A percentile compares a stretch with the other conserved stretches of the same genome.
Evolutionary conservation across 2,329 filamentous ascomycete species (phyloP).

Genomic region (Colletotrichum tanaceti): DNA sequence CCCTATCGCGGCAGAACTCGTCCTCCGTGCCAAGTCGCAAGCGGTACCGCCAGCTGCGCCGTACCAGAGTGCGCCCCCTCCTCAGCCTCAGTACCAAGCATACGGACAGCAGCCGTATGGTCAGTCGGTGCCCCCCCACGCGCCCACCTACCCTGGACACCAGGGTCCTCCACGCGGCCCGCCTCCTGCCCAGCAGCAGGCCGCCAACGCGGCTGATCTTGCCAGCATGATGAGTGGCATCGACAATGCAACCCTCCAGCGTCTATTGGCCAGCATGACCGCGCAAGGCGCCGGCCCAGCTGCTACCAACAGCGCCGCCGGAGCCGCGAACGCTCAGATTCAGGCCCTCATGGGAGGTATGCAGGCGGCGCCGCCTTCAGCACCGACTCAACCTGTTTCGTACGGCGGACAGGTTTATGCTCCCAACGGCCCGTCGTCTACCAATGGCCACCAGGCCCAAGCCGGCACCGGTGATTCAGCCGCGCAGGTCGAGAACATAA

Average conservation of each 20-base stretch:
- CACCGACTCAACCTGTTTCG: constrained; percentile 42
- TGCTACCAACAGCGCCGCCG: constrained; percentile 37
- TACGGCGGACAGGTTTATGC: constrained; percentile 48
- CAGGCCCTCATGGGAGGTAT: constrained; percentile 58
- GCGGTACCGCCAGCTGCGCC: constrained; percentile 42
- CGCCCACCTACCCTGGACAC: constrained; percentile 30
- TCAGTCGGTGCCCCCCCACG: constrained; percentile 42
- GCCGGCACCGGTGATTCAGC: constrained; percentile 50
- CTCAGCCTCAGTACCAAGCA: constrained; percentile 40
- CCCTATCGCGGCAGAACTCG: constrained; percentile 81
- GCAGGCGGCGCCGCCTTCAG: constrained; percentile 42
- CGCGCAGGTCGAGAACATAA: constrained; percentile 76
- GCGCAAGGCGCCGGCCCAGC: constrained; percentile 41
- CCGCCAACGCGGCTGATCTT: constrained; percentile 61
- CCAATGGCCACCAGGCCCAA: constrained; percentile 42
- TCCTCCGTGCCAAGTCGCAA: constrained; percentile 73
- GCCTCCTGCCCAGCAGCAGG: constrained; percentile 44
- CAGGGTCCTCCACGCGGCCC: constrained; percentile 41
- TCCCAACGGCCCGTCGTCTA: constrained; percentile 44
- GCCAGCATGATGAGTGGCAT: constrained; percentile 74
- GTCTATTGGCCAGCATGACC: constrained; percentile 67
- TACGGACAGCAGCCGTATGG: constrained; percentile 50
- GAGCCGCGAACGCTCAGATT: constrained; percentile 51
- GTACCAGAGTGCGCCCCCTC: constrained; percentile 42
- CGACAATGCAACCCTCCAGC: constrained; percentile 77